Evolutionary conservation across 1,284 basidiomycete species (phyloP), one percentile per base, ranked within the genome.

Genomic region (Cutaneotrichosporon sp.): DNA sequence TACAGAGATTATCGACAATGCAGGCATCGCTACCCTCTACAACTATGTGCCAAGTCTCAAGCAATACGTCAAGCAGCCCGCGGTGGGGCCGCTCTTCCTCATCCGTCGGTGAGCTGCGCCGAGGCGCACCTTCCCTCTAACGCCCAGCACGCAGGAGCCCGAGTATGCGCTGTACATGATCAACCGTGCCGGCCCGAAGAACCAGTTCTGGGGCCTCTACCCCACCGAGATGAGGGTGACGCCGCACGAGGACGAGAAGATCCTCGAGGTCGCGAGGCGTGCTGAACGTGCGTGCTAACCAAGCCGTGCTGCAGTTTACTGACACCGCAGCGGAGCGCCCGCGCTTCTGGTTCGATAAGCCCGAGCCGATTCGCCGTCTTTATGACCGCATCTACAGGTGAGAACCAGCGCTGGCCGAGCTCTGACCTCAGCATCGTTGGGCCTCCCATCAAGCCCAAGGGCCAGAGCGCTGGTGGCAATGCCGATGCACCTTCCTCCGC

Each of bases 141-240:
- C 18, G 18, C 18, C 38, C 45, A 77, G 73, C 50, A 68, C 71
- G 9, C 73, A 72, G 58, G 55, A 67, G 11, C 76, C 76, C 24
- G 73, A 78, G 56, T 72, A 71, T 43, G 71, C 72, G 18, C 61
- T 78, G 51, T 77, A 68, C 65, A 72, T 78, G 72, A 67, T 78
- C 33, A 78, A 78, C 62, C 64, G 76, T 18, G 64, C 69, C 46
- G 64, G 71, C 0, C 66, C 74, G 53, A 78, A 76, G 62, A 76
- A 76, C 50, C 68, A 72, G 45, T 64, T 67, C 16, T 72, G 76
- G 45, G 71, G 74, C 2, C 63, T 78, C 2, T 55, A 73, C 11
- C 72, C 72, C 1, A 72, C 75, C 25, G 75, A 78, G 59, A 77
- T 78, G 72, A 75, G 73, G 62, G 61, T 68, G 34, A 74, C 16